phyloP scores from a whole-genome alignment of 371 early-diverging fungal species.

The Neoconidiobolus thromboides region DNA sequence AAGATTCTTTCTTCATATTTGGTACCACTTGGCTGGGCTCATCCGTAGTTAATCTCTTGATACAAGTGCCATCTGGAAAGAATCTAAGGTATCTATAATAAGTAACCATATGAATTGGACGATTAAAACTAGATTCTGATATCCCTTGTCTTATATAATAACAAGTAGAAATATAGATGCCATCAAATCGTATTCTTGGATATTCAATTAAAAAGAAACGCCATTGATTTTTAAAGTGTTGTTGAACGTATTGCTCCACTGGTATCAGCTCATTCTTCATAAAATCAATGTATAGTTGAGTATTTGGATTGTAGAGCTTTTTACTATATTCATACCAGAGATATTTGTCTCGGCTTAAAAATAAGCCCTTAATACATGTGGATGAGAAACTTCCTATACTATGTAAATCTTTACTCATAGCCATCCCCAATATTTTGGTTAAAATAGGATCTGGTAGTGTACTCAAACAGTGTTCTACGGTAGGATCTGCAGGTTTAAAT shows the following conservation, averaged over 20 bases:
- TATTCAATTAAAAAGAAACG: conserved; percentile 30
- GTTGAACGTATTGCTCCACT: conserved; percentile 5
- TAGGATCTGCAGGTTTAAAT: too few relatives aligned
- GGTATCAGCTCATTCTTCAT: not conserved
- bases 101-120: conserved; percentile 41
- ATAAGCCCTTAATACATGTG: conserved; percentile 9
- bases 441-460: not conserved
- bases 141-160: conserved; percentile 31
- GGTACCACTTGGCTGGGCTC: conserved; percentile 27
- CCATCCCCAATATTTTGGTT: not conserved
- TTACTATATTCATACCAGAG: conserved; percentile 5
- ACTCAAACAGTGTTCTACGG: too few relatives aligned
- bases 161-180: conserved; percentile 43
- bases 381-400: not conserved
- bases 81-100: conserved; percentile 51
- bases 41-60: conserved; percentile 25
- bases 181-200: conserved; percentile 43
- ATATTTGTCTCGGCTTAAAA: conserved; percentile 17
- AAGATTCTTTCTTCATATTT: conserved; percentile 5
- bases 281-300: not conserved
- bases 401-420: not conserved
- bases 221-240: conserved; percentile 14
- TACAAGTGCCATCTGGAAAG: conserved; percentile 27
- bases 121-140: conserved; percentile 28
- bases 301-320: not conserved